Evolutionary conservation across 768 basidiomycete species (phyloP), one percentile per base, ranked within the genome.

Genomic region (Coprinellus micaceus): DNA sequence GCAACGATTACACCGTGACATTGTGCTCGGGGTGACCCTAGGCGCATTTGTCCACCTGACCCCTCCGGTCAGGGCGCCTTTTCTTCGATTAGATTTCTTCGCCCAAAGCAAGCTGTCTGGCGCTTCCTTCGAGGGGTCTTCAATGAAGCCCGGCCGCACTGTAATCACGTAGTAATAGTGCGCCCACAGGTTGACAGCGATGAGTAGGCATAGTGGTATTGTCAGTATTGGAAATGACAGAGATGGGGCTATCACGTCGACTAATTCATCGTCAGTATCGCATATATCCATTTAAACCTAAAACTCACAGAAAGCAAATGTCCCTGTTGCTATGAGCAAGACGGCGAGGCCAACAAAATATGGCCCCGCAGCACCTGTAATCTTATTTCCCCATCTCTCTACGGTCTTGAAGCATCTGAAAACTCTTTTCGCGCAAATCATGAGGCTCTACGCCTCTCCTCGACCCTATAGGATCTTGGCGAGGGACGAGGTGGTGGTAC

Each of bases 291-390:
- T 40, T 15, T 36, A 57, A 45, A 60, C 50, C 50, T 44, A 13
- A 15, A 28, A 82, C 88, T 71, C 66, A 95, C 94, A 92, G 68
- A 96, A 98, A 60, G 82, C 86, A 48, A 92, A 58, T 0, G 82
- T 76, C 44, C 93, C 94, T 1, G 77, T 63, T 11, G 77, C 71
- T 15, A 94, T 85, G 25, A 98, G 78, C 6, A 84, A 64, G 53
- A 88, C 76, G 3, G 93, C 95, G n/a, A 96, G 74, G 1, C 74
- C 80, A 37, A 98, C 83, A 67, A 98, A 98, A 64, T 88, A 83
- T 0, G 94, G 96, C 0, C 96, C 96, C 28, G 91, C 94, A 52
- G 90, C 88, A 52, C 94, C 93, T 0, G 93, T 97, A 37, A 96
- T 63, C 61, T 80, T 75, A 69, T 97, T 92, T 4, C 82, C 95